Base-by-base conservation (phyloP, 108 stramenopile genomes). In the Conticribra weissflogii region DNA sequence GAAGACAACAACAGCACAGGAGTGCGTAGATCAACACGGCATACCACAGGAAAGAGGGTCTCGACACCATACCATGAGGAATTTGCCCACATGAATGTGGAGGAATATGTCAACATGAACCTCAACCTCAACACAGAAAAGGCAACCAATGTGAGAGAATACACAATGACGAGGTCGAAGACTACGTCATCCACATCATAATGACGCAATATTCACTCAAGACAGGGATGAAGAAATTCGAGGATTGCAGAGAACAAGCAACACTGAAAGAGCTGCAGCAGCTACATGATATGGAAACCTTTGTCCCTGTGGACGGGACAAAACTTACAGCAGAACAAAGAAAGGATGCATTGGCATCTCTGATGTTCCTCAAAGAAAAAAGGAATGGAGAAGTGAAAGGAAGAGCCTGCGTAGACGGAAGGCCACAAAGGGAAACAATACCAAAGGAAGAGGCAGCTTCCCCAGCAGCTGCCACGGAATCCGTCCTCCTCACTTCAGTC, bases 301-400 rank as follows among this genome's bases (percentile, higher is more conserved):
- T 9, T 41, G 12, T 12, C 8, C 28, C 54, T 28, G 3, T 55
- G 3, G 21, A 51, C 24, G 18, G 25, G 44, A 23, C 8, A 2
- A n/a, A 47, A 23, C 3, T 67, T 0, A 56, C 34, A 2, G 3
- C 4, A 44, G 23, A 61, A 16, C 21, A 67, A 15, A 3, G 23
- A 21, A 28, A 23, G 32, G 15, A 24, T 0, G 54, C 36, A 12
- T 12, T 41, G 12, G 5, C 36, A 36, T 44, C 54, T 2, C 24
- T 56, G 8, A 67, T 67, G 23, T 67, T 56, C 41, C 27, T 67
- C 19, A 25, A 23, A 22, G 41, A 55, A 24, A 67, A 67, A 29
- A 0, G 66, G 22, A 18, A 18, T 28, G 66, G 66, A 2, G 29
- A 41, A 44, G 15, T 55, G 2, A 67, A 67, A 31, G 32, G 25